Base-by-base conservation (phyloP, 2,329 filamentous ascomycete genomes). In the Aspergillus sp. region DNA sequence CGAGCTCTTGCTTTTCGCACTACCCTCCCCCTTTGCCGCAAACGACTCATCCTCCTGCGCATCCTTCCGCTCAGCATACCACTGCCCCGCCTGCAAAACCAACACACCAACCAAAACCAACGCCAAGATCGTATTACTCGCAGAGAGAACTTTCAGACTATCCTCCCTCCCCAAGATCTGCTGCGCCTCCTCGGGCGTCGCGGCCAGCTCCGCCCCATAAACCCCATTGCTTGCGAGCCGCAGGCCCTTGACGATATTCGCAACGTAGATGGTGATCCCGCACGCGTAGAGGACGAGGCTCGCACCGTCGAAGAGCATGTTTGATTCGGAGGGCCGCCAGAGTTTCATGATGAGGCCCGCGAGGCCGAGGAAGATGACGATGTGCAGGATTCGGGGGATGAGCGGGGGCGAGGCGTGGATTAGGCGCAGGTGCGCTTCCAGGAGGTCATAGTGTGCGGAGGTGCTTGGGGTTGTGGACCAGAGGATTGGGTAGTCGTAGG, bases 41-140 rank as follows among this genome's bases (percentile, higher is more conserved):
- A 89, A 83, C 74, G 87, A 85, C 72, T 86, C 87, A 59, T 85
- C 83, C 77, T 97, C 93, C 75, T 93, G 90, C 72, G 85, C 84
- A 79, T 98, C 93, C 81, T 96, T 96, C 74, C 91, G 86, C 85
- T 98, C 93, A 28, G 95, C 95, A 81, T 99, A 99, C 95, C 94
- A 98, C 84, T 98, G 92, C 11, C 95, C 95, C 22, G 92, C 92
- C 86, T 99, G 95, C 73, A 99, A 80, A 38, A 97, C 91, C 67
- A 99, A 77, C 9, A 99, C 91, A 5, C 95, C 95, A 3, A 98
- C 89, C 57, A 99, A 80, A 31, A 99, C 92, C 49, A 99, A 85
- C 41, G 94, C 95, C 60, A 98, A 80, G 74, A 99, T 99, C 3
- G 95, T 98, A 79, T 99, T 97, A 77, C 92, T 97, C 7, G 95